phyloP scores from a whole-genome alignment of 2,329 filamentous ascomycete species.

The Penicillium sp. region DNA sequence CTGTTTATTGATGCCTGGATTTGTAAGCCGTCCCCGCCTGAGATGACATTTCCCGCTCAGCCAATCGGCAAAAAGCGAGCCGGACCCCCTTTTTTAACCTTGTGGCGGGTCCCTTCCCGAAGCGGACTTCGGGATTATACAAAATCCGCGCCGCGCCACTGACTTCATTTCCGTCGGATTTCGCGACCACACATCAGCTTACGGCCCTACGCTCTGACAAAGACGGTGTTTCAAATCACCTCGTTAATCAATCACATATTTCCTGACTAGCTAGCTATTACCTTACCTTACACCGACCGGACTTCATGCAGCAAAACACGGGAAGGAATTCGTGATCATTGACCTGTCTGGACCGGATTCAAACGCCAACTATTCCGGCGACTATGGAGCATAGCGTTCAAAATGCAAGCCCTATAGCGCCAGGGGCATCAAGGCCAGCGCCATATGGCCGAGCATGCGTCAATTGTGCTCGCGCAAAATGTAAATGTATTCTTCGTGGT shows the following conservation, averaged over 20 bases:
- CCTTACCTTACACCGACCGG: too few species aligned
- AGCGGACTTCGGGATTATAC: background rate
- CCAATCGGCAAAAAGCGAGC: too few species aligned
- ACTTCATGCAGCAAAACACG: background rate
- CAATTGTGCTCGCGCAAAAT: constrained; percentile 24
- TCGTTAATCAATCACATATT: background rate
- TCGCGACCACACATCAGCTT: background rate
- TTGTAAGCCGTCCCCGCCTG: background rate
- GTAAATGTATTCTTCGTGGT: constrained; percentile 20
- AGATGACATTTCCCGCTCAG: too few species aligned
- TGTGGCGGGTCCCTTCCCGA: too few species aligned
- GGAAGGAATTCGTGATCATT: background rate
- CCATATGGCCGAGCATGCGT: constrained; percentile 20
- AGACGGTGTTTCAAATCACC: background rate
- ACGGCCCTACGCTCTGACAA: background rate
- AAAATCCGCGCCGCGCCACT: too few species aligned
- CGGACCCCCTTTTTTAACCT: too few species aligned
- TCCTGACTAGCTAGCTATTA: background rate
- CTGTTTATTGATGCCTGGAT: background rate
- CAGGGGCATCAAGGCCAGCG: constrained; percentile 5
- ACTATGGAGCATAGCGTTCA: background rate
- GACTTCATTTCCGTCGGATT: background rate
- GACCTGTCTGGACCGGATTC: background rate
- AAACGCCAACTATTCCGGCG: background rate
- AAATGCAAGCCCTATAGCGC: background rate